phyloP scores from a whole-genome alignment of 495 filamentous ascomycete genomes.

The Lichina pygmaea region DNA sequence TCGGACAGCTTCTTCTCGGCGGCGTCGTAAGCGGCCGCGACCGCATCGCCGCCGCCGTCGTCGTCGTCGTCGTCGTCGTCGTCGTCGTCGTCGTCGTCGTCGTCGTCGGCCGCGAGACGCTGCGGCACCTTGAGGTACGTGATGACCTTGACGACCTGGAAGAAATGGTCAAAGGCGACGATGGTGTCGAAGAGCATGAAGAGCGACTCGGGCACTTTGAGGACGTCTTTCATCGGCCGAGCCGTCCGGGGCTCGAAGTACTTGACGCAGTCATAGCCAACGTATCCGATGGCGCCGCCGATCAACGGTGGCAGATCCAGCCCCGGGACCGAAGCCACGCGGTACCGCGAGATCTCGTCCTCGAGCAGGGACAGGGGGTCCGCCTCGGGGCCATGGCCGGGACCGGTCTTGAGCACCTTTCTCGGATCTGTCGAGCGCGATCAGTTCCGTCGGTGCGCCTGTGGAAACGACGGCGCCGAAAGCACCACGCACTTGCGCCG shows the following conservation, averaged over 20 bases:
- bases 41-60: background rate
- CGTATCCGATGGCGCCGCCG: constrained; percentile 84
- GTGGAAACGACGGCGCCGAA: background rate
- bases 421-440: constrained; percentile 28
- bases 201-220: constrained; percentile 69
- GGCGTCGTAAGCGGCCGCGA: constrained; percentile 33
- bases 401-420: constrained; percentile 67
- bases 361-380: constrained; percentile 69
- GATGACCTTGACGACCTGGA: constrained; percentile 70
- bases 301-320: constrained; percentile 59
- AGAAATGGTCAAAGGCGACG: constrained; percentile 86
- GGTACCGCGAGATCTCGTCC: constrained; percentile 44
- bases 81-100: constrained; percentile 6
- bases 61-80: background rate
- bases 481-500: constrained; percentile 36
- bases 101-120: constrained; percentile 17
- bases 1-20: constrained; percentile 33
- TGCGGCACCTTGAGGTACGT: constrained; percentile 52
- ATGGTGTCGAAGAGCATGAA: constrained; percentile 98
- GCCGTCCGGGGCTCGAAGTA: constrained; percentile 93
- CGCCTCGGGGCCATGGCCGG: constrained; percentile 52
- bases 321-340: constrained; percentile 55
- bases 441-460: background rate
- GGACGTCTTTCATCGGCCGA: constrained; percentile 60
- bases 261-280: constrained; percentile 87